Conservation (phyloP, 2,329 filamentous ascomycete species). For the Pyricularia sp. region DNA sequence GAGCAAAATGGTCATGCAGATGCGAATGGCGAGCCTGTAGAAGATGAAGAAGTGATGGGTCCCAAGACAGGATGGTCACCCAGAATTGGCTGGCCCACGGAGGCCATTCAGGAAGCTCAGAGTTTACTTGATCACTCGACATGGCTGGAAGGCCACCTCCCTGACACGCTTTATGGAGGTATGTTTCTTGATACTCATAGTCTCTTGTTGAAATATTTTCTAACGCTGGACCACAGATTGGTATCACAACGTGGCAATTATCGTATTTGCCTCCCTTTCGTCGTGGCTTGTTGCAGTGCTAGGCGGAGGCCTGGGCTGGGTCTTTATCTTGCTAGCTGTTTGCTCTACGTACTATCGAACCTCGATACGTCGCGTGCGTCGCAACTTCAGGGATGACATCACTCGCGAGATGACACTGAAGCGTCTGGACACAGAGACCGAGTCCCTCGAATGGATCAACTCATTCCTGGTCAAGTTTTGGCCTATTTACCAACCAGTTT, state of each 20-base stretch:
- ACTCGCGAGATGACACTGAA: constrained; percentile 75
- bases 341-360: constrained; percentile 97
- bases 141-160: constrained; percentile 71
- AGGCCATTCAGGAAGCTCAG: constrained; percentile 47
- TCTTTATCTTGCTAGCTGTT: constrained; percentile 84
- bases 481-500: constrained; percentile 94
- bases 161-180: constrained; percentile 88
- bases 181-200: constrained; percentile 16
- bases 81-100: constrained; percentile 63
- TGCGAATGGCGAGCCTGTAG: constrained; percentile 39
- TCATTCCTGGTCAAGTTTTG: constrained; percentile 98
- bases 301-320: constrained; percentile 86
- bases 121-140: constrained; percentile 82
- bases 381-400: constrained; percentile 94
- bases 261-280: constrained; percentile 80
- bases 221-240: constrained; percentile 51
- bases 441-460: constrained; percentile 98
- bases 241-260: constrained; percentile 96
- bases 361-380: constrained; percentile 82
- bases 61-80: constrained; percentile 78
- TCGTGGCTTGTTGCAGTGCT: constrained; percentile 87
- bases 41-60: constrained; percentile 47
- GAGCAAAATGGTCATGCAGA: constrained; percentile 36
- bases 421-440: constrained; percentile 78
- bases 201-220: constrained; percentile 6